A percentile compares a stretch with the other conserved stretches of the same genome.
phyloP scores from a whole-genome alignment of 73 alveolate species.

The Tetrahymena elliotti region DNA sequence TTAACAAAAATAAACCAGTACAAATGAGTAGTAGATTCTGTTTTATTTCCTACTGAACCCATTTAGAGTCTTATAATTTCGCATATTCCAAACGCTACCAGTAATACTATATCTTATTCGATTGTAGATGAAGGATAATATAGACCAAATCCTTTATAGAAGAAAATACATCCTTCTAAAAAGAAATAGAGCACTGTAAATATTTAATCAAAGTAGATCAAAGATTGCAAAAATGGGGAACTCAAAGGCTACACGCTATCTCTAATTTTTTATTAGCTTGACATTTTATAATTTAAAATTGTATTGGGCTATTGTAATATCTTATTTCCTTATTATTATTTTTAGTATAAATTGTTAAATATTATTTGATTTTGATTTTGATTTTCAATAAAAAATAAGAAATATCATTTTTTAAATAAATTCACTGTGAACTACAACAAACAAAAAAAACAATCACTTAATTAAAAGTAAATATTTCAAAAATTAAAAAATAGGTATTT shows the following conservation, averaged over 20 bases:
- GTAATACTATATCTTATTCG: conserved; percentile 8
- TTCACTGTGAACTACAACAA: not conserved
- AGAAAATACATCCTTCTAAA: not conserved
- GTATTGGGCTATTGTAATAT: not conserved
- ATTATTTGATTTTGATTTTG: not conserved
- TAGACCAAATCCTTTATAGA: conserved; percentile 12
- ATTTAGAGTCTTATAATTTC: conserved; percentile 13
- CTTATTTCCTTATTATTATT: not conserved
- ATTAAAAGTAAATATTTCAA: not conserved
- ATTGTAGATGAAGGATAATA: conserved; percentile 12
- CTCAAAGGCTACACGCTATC: conserved; percentile 19
- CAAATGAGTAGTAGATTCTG: conserved; percentile 20
- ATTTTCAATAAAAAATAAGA: not conserved
- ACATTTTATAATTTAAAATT: not conserved
- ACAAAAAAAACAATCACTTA: too few relatives aligned
- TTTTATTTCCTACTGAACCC: conserved; percentile 38
- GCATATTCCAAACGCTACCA: conserved; percentile 4
- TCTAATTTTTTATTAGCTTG: not conserved
- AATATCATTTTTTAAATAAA: not conserved
- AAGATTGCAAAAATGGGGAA: conserved; percentile 14
- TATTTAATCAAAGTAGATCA: conserved; percentile 21
- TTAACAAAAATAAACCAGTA: not conserved
- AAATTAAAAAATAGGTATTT: too few relatives aligned
- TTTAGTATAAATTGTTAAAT: not conserved
- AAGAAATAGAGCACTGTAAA: conserved; percentile 9